Base-by-base conservation (phyloP, 1,139 yeast genomes). In the Candida glucosophila region DNA sequence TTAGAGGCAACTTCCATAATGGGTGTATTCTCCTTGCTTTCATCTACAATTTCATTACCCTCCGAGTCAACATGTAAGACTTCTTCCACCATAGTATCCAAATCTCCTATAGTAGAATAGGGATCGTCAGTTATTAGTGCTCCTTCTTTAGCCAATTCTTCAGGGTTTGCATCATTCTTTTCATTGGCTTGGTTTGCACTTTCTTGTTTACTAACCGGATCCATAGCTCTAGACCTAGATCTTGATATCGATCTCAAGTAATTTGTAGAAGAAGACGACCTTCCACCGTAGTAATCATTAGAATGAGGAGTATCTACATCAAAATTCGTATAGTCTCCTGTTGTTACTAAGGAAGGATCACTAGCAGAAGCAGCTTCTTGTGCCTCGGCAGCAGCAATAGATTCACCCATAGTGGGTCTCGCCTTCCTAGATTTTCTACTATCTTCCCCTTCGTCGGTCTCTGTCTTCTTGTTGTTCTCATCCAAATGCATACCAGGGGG, bases 171-270 rank as follows among this genome's bases (percentile, higher is more conserved):
- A 40, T 62, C 69, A 40, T 61, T 61, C 43, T 59, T 60, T 31
- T 55, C 67, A 27, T 43, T 50, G 16, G 55, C 23, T 17, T 25
- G 19, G 15, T 23, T 14, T 5, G 22, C 13, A 1, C 53, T 64
- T n/a, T n/a, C n/a, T n/a, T n/a, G n/a, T n/a, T n/a, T n/a, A n/a
- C n/a, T n/a, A n/a, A n/a, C n/a, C n/a, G n/a, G n/a, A 12, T 17
- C 6, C n/a, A 14, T 16, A 4, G 55, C 55, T 47, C 79, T 62
- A 8, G 78, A 70, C 40, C 79, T 59, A 2, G 81, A 73, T 46
- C 80, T 60, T 1, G 81, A 74, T 25, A 75, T 73, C 1, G 76
- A 64, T 35, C 81, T 61, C 35, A 75, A 55, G 39, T 73, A 75
- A 39, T 61, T 60, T n/a, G 62, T 58, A 4, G 68, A 57, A 14